These are phyloP conservation scores for Naganishia liquefaciens DNA, from an alignment of 1,284 basidiomycete species.

Conservation along the genomic window DNA sequence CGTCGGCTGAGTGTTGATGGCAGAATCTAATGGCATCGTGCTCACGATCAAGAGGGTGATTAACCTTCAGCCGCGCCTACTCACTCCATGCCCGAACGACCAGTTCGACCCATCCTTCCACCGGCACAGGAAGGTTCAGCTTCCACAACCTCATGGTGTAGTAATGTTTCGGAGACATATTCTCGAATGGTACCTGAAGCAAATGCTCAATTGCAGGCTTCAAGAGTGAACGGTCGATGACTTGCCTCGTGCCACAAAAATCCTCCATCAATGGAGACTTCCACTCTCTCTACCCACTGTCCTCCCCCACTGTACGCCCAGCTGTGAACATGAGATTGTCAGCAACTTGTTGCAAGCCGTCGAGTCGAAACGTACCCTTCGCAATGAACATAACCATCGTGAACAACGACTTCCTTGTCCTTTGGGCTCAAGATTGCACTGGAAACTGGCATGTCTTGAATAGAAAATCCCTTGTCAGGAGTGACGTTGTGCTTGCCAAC, in stretches of 20 bases:
- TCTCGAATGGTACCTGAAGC: slow-evolving; percentile 46
- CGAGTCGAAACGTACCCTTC: slow-evolving; percentile 32
- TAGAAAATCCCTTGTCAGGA: slow-evolving; percentile 61
- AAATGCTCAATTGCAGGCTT: slow-evolving; percentile 35
- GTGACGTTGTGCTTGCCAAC: slow-evolving; percentile 61
- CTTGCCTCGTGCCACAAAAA: slow-evolving; percentile 58
- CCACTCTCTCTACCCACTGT: slow-evolving; percentile 62
- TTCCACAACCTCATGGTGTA: slow-evolving; percentile 63
- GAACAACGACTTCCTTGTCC: slow-evolving; percentile 59
- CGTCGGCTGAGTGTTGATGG: slow-evolving; percentile 63
- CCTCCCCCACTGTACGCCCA: slow-evolving; percentile 62
- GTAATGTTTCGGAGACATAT: slow-evolving; percentile 63
- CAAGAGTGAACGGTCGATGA: too few species aligned
- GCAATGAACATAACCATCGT: slow-evolving; percentile 52
- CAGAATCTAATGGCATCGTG: slow-evolving; percentile 35
- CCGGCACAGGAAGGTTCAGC: slow-evolving; percentile 60
- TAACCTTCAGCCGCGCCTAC: not conserved
- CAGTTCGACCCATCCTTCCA: slow-evolving; percentile 64
- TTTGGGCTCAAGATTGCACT: slow-evolving; percentile 59
- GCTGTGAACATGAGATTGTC: slow-evolving; percentile 49
- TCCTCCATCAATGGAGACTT: slow-evolving; percentile 61
- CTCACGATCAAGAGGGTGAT: not conserved
- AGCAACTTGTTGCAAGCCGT: too few species aligned
- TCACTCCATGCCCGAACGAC: slow-evolving; percentile 64
- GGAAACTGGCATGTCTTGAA: slow-evolving; percentile 63